phyloP scores from a whole-genome alignment of 306 rosid genomes.

The Casuarina equisetifolia region DNA sequence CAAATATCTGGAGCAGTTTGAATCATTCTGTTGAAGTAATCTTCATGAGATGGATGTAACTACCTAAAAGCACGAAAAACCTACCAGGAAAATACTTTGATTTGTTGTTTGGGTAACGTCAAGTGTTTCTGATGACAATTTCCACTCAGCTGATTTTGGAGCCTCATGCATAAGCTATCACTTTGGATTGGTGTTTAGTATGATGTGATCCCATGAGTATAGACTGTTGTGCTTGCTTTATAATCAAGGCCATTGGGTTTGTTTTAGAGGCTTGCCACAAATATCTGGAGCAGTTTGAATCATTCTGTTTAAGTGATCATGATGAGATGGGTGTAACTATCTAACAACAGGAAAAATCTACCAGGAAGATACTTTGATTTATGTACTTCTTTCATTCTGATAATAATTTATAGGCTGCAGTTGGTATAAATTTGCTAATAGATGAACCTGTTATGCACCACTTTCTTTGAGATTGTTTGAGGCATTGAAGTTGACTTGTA shows the following conservation, averaged over 20 bases:
- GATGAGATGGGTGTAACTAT: not conserved
- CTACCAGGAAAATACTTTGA: not conserved
- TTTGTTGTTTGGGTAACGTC: not conserved
- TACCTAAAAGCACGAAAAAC: too few relatives aligned
- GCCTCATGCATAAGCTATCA: not conserved
- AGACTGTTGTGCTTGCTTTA: not conserved
- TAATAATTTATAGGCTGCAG: not conserved
- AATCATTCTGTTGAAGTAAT: too few relatives aligned
- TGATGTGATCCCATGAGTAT: not conserved
- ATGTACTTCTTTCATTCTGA: not conserved
- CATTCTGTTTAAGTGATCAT: not conserved
- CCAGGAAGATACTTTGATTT: not conserved
- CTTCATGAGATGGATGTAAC: too few relatives aligned
- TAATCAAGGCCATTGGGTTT: too few relatives aligned
- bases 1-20: too few relatives aligned
- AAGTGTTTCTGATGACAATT: not conserved
- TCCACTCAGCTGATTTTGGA: not conserved
- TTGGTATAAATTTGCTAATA: not conserved
- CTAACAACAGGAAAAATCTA: not conserved
- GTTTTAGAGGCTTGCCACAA: not conserved
- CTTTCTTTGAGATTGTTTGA: not conserved
- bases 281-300: not conserved
- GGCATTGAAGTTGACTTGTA: not conserved
- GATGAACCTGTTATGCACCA: not conserved
- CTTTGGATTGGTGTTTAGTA: not conserved